These are phyloP conservation scores for Centrapalus pauciflorus DNA, from an alignment of 129 eudicot genomes.

Conservation along the genomic window DNA sequence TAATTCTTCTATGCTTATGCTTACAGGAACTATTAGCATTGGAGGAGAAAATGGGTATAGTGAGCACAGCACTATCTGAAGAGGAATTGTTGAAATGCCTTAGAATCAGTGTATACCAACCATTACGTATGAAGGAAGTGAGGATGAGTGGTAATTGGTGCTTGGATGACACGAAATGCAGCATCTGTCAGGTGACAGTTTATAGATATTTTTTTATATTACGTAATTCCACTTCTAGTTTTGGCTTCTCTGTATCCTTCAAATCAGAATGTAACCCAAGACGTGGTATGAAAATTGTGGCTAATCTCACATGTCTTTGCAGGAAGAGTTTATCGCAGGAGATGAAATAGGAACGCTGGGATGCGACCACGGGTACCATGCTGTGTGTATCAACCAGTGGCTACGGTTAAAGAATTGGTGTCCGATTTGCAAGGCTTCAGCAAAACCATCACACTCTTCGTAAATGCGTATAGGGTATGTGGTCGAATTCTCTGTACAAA, in stretches of 20 bases:
- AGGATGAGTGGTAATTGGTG: slow-evolving; percentile 15
- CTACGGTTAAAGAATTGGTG: slow-evolving; percentile 83
- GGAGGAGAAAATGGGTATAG: slow-evolving; percentile 82
- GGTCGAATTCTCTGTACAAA: slow-evolving; percentile 18
- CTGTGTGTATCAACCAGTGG: slow-evolving; percentile 67
- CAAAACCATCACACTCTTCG: slow-evolving; percentile 16
- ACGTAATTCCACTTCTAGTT: background rate
- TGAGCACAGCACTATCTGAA: slow-evolving; percentile 81
- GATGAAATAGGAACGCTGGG: slow-evolving; percentile 66
- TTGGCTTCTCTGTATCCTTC: background rate
- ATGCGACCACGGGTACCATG: slow-evolving; percentile 76
- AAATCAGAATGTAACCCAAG: no score
- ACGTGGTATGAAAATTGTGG: no score
- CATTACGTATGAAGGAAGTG: slow-evolving; percentile 15
- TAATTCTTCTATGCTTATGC: background rate
- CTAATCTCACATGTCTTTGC: slow-evolving; percentile 14
- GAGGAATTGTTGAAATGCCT: slow-evolving; percentile 63
- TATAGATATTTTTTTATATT: background rate
- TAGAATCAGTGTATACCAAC: slow-evolving; percentile 38
- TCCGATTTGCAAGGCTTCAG: slow-evolving; percentile 74
- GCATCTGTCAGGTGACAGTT: slow-evolving; percentile 80
- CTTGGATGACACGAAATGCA: slow-evolving; percentile 68
- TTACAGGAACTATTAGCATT: slow-evolving; percentile 82
- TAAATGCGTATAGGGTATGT: slow-evolving; percentile 2
- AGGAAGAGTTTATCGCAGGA: slow-evolving; percentile 73